A percentile compares a stretch with the other conserved stretches of the same genome.
Evolutionary conservation across 495 filamentous ascomycete species (phyloP).

Genomic region (Pseudevernia furfuracea): DNA sequence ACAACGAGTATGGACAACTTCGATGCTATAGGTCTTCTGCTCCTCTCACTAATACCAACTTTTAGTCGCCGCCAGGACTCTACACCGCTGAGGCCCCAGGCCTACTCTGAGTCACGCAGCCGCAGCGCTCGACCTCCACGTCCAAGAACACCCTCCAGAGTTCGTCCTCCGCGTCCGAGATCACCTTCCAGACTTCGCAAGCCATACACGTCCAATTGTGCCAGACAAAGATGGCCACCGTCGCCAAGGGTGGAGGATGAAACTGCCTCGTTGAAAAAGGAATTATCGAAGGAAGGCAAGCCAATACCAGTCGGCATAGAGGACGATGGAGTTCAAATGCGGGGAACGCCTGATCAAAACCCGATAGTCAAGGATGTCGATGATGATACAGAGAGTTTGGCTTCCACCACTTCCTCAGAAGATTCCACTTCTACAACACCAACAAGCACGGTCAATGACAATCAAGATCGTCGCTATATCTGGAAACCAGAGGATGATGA

Average conservation of each 20-base stretch:
- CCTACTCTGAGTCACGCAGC: neutral
- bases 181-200: slow-evolving; percentile 15
- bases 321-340: slow-evolving; percentile 23
- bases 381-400: slow-evolving; percentile 9
- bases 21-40: neutral
- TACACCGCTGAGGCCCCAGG: neutral
- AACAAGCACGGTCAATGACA: slow-evolving; percentile 10
- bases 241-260: slow-evolving; percentile 21
- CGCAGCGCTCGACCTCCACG: slow-evolving; percentile 10
- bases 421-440: slow-evolving; percentile 36
- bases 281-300: slow-evolving; percentile 2
- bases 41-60: slow-evolving; percentile 1
- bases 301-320: slow-evolving; percentile 7
- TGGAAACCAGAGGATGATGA: slow-evolving; percentile 16
- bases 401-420: slow-evolving; percentile 34
- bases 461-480: slow-evolving; percentile 16
- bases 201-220: slow-evolving; percentile 18
- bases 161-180: slow-evolving; percentile 4
- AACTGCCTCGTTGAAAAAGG: neutral
- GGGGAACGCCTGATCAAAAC: slow-evolving; percentile 42
- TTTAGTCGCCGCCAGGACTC: neutral
- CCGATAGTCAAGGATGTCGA: slow-evolving; percentile 36
- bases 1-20: neutral
- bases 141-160: slow-evolving; percentile 17
- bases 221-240: slow-evolving; percentile 17